phyloP scores from a whole-genome alignment of 768 basidiomycete genomes.

The Daedalea quercina region DNA sequence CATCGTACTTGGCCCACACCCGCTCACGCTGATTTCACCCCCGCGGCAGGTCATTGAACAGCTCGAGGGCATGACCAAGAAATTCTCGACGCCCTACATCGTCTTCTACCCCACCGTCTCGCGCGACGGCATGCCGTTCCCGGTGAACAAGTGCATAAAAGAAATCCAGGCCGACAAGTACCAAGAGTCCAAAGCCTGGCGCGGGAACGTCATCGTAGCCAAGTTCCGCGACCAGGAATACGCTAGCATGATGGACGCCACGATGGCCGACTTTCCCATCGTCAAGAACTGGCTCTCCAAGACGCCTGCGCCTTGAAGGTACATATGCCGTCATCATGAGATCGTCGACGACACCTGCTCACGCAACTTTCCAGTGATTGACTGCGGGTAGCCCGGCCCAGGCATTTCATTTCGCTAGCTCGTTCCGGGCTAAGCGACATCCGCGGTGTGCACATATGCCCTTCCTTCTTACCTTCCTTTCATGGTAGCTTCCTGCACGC shows the following conservation, averaged over 20 bases:
- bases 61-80: conserved; percentile 74
- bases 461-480: no score
- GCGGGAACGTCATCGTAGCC: conserved; percentile 72
- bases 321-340: conserved; percentile 2
- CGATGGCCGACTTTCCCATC: conserved; percentile 83
- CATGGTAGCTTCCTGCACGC: no score
- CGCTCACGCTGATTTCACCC: conserved; percentile 9
- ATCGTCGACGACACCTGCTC: no score
- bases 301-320: conserved; percentile 44
- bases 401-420: no score
- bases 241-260: conserved; percentile 55
- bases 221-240: conserved; percentile 51
- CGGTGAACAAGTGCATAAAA: conserved; percentile 66
- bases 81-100: conserved; percentile 74
- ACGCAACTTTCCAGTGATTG: no score
- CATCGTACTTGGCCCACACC: not conserved
- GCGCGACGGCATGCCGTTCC: conserved; percentile 78
- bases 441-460: no score
- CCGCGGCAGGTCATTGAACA: conserved; percentile 57
- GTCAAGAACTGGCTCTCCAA: conserved; percentile 74
- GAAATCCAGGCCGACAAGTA: conserved; percentile 65
- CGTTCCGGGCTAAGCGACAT: no score
- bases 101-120: conserved; percentile 73
- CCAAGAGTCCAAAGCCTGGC: conserved; percentile 64
- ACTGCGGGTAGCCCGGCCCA: no score